Evolutionary conservation across 768 basidiomycete species (phyloP).

Genomic region (Calocera cornea): DNA sequence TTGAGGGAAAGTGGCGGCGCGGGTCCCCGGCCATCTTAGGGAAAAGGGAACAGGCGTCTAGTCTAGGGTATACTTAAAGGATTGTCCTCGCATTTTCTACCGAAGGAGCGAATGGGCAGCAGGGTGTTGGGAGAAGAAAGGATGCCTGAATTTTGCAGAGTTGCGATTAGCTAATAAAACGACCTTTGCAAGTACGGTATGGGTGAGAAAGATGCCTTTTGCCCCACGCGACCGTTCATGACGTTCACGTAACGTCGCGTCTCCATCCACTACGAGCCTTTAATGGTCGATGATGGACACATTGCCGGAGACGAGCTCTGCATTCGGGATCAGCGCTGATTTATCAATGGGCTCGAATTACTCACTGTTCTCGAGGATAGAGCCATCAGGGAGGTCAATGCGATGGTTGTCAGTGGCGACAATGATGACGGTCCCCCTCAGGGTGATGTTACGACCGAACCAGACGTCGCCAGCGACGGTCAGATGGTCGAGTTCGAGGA

Average conservation of each 20-base stretch:
- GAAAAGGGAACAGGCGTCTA: background rate
- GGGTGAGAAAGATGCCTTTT: background rate
- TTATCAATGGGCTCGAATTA: conserved; percentile 12
- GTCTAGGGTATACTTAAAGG: background rate
- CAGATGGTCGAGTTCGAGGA: conserved; percentile 84
- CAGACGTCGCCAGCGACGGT: conserved; percentile 85
- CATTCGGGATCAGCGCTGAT: background rate
- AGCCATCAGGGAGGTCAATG: conserved; percentile 74
- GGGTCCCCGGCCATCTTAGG: background rate
- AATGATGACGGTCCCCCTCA: conserved; percentile 81
- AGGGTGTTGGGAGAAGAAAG: background rate
- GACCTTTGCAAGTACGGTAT: background rate
- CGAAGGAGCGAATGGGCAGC: background rate
- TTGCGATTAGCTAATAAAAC: conserved; percentile 1
- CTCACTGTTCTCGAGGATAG: conserved; percentile 60
- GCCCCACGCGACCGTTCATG: background rate
- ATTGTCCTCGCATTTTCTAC: background rate
- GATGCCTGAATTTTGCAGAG: background rate
- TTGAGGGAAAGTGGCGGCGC: background rate
- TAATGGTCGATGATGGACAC: conserved; percentile 58
- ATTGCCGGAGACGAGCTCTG: conserved; percentile 68
- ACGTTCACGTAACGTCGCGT: background rate
- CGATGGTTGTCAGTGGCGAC: conserved; percentile 71
- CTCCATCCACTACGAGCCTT: background rate
- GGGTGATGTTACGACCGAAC: conserved; percentile 75